A percentile compares a stretch with the other conserved stretches of the same genome.
Evolutionary conservation across 2,329 filamentous ascomycete species (phyloP).

Genomic region (Sporothrix mexicana): DNA sequence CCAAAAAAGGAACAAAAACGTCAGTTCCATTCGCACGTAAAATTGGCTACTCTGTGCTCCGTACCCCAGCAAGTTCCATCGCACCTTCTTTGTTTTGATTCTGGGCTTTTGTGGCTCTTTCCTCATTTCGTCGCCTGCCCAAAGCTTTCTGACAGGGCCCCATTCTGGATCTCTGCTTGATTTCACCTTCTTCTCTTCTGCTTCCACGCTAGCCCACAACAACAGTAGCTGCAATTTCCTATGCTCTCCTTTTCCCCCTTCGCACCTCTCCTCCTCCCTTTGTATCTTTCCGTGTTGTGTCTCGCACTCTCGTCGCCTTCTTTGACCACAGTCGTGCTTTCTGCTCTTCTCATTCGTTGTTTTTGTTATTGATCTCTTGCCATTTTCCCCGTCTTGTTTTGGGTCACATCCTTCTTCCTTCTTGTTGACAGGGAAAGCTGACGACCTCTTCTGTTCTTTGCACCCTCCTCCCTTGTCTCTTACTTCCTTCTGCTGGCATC

Average conservation of each 20-base stretch:
- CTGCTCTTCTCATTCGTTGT: conserved; percentile 22
- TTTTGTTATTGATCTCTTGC: conserved; percentile 24
- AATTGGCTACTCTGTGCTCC: conserved; percentile 7
- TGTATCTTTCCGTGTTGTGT: conserved; percentile 8
- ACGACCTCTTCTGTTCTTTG: conserved; percentile 8
- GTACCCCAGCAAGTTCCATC: conserved; percentile 30
- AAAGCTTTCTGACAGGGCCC: conserved; percentile 25
- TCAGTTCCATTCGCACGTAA: conserved; percentile 27
- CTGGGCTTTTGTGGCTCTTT: conserved; percentile 23
- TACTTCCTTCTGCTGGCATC: conserved; percentile 19
- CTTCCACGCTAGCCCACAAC: conserved; percentile 30
- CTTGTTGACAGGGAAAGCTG: conserved; percentile 32
- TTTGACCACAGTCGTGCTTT: conserved; percentile 6
- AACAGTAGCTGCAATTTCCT: conserved; percentile 30
- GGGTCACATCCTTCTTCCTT: conserved; percentile 30
- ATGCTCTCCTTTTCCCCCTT: conserved; percentile 22
- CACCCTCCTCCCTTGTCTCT: not conserved
- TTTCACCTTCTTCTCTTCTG: not conserved
- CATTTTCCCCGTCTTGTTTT: conserved; percentile 20
- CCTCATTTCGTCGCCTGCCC: conserved; percentile 30
- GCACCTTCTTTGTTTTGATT: conserved; percentile 36
- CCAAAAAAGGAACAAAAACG: conserved; percentile 17
- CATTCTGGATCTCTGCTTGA: not conserved
- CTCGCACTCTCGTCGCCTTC: conserved; percentile 7
- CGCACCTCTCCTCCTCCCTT: conserved; percentile 24